Percentiles rank a stretch among this genome's conserved stretches.
Conservation (phyloP, 345 rosid genomes). For the Citrus trifoliata region DNA sequence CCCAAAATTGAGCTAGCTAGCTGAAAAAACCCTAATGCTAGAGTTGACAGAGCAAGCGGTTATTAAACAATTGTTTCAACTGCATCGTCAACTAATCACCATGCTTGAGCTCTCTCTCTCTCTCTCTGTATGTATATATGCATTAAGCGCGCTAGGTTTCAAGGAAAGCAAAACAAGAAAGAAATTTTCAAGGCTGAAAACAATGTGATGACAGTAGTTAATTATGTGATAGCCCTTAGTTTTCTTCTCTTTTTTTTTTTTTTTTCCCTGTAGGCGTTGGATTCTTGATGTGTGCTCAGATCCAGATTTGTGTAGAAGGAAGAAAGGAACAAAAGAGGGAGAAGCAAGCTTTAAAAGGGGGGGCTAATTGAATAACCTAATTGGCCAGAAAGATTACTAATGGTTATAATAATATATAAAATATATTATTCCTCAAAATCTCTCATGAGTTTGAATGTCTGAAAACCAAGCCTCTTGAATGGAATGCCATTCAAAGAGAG, state of each 20-base stretch:
- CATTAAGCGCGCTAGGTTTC: too few relatives aligned
- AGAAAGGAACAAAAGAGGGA: slow-evolving; percentile 17
- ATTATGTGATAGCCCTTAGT: not conserved
- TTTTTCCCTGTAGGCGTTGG: not conserved
- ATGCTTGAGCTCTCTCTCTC: too few relatives aligned
- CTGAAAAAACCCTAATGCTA: too few relatives aligned
- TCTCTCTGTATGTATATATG: too few relatives aligned
- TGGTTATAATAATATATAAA: not conserved
- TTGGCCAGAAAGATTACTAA: not conserved
- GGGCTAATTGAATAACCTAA: not conserved
- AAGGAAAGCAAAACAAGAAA: not conserved
- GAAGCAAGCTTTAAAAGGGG: not conserved
- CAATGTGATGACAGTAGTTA: not conserved
- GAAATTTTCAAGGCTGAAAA: not conserved
- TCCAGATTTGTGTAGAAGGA: slow-evolving; percentile 34
- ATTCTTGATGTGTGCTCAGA: slow-evolving; percentile 13
- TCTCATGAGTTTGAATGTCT: slow-evolving; percentile 20
- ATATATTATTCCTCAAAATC: slow-evolving; percentile 13
- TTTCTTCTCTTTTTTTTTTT: too few relatives aligned
- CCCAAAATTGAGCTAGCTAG: too few relatives aligned
- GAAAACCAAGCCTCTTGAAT: slow-evolving; percentile 23
- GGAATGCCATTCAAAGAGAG: slow-evolving; percentile 18
- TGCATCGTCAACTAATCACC: too few relatives aligned
- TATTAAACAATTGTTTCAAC: too few relatives aligned
- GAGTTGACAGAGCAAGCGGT: too few relatives aligned